Base-by-base conservation (phyloP, 2,329 filamentous ascomycete genomes). In the Aureobasidium sp. region DNA sequence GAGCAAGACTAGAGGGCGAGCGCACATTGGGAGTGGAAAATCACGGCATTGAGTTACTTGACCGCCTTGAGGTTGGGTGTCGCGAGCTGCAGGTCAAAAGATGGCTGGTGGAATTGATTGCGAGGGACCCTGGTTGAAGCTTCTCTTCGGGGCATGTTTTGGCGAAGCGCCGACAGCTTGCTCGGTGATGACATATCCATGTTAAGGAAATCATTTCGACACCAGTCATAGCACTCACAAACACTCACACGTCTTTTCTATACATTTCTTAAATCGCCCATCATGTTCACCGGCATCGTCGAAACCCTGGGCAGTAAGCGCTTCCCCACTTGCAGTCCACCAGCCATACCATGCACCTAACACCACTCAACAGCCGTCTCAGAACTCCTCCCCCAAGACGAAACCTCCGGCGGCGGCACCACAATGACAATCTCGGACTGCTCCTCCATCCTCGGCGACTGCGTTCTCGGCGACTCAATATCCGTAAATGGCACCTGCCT, bases 221-320 rank as follows among this genome's bases (percentile, higher is more conserved):
- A 17, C n/a, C 36, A 27, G 36, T 53, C 49, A 27, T 22, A 39
- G 2, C 34, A 20, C n/a, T 8, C 44, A n/a, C 15, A 27, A 47
- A 25, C 25, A 45, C 15, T 3, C 44, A 39, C 9, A 48, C 44
- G 49, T 25, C 15, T 25, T 48, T 8, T n/a, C 44, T n/a, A 22
- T 12, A 17, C 14, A 2, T 8, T 5, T 8, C 6, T 15, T 25
- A 48, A 36, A 0, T 34, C n/a, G 31, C 36, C 14, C 51, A 80
- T 65, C 65, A 97, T 99, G 94, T 97, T 99, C 73, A 97, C 94
- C 63, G 94, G 94, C 68, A 89, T 96, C 65, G 90, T 96, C 61
- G 91, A 96, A 78, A 88, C 88, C 65, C 88, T 97, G 66, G 94
- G 94, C 79, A 92, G 93, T 96, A 79, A 77, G 87, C 79, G 42